Evolutionary conservation across 1,139 yeast species (phyloP).

Genomic region (Taphrina deformans): DNA sequence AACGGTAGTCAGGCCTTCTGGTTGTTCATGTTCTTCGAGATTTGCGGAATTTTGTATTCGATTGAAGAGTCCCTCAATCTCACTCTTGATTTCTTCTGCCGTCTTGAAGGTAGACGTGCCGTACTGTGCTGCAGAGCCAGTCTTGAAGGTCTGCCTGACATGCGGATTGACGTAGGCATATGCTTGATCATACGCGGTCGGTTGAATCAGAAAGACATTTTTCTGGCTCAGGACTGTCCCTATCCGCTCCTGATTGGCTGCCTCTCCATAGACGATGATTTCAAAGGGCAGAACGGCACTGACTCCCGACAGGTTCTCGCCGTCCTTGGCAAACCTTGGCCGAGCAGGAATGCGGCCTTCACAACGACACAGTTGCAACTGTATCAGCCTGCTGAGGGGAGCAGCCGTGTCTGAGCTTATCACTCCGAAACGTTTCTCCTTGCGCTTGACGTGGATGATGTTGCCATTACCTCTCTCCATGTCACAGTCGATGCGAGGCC

Average conservation of each 20-base stretch:
- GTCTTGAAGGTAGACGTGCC: conserved; percentile 29
- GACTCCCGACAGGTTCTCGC: conserved; percentile 22
- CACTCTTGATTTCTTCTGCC: conserved; percentile 25
- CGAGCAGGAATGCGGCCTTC: conserved; percentile 27
- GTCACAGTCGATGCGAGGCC: conserved; percentile 25
- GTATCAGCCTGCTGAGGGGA: conserved; percentile 19
- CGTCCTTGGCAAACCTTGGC: conserved; percentile 22
- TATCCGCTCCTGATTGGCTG: conserved; percentile 15
- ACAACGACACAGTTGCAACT: conserved; percentile 13
- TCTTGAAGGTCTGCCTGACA: conserved; percentile 20
- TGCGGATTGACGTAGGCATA: conserved; percentile 28
- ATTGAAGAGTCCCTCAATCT: conserved; percentile 24
- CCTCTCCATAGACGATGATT: conserved; percentile 22
- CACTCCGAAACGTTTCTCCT: conserved; percentile 19
- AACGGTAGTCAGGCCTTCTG: conserved; percentile 9
- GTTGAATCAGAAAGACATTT: conserved; percentile 26
- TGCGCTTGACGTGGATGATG: conserved; percentile 22
- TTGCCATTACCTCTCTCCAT: conserved; percentile 20
- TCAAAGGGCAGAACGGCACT: conserved; percentile 28
- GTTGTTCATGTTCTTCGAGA: conserved; percentile 3
- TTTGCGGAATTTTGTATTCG: conserved; percentile 16
- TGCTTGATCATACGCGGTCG: conserved; percentile 27
- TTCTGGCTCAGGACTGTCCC: conserved; percentile 28
- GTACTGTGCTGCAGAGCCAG: conserved; percentile 6
- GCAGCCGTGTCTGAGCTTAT: conserved; percentile 30